Evolutionary conservation across 805 yeast species (phyloP).

Genomic region (Debaryomyces hansenii): DNA sequence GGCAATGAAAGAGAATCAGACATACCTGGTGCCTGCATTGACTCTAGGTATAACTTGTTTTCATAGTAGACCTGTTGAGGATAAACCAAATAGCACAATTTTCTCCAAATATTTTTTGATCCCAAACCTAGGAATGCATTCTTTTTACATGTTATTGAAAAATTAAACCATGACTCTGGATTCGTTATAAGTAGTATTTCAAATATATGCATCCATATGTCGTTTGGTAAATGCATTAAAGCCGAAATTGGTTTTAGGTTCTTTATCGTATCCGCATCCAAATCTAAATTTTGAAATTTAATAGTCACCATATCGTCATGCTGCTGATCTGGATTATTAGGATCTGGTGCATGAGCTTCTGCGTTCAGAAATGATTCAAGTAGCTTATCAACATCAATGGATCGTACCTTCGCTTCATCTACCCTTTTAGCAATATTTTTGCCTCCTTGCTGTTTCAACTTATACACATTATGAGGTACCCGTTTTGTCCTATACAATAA

Average conservation of each 20-base stretch:
- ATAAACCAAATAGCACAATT: slow-evolving; percentile 50
- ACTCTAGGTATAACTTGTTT: slow-evolving; percentile 32
- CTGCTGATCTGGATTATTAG: slow-evolving; percentile 6
- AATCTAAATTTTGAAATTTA: slow-evolving; percentile 25
- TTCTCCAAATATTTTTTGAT: slow-evolving; percentile 49
- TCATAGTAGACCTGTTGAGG: slow-evolving; percentile 54
- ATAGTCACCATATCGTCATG: slow-evolving; percentile 19
- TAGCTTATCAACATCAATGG: slow-evolving; percentile 43
- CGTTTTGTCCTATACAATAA: slow-evolving; percentile 59
- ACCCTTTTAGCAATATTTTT: slow-evolving; percentile 27
- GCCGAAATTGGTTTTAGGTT: slow-evolving; percentile 33
- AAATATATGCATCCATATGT: slow-evolving; percentile 53
- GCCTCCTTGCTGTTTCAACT: slow-evolving; percentile 23
- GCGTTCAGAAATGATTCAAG: slow-evolving; percentile 33
- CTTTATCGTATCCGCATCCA: slow-evolving; percentile 15
- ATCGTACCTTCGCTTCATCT: slow-evolving; percentile 37
- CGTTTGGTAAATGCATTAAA: slow-evolving; percentile 48
- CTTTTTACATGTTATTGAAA: slow-evolving; percentile 59
- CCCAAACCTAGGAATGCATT: slow-evolving; percentile 59
- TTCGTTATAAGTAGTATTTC: slow-evolving; percentile 45
- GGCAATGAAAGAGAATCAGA: slow-evolving; percentile 21
- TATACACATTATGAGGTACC: slow-evolving; percentile 40
- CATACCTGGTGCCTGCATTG: slow-evolving; percentile 45
- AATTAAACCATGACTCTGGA: slow-evolving; percentile 65
- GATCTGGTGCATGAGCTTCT: slow-evolving; percentile 29